Base-by-base conservation (phyloP, 2,329 filamentous ascomycete species). In the Aspergillus texensis region DNA sequence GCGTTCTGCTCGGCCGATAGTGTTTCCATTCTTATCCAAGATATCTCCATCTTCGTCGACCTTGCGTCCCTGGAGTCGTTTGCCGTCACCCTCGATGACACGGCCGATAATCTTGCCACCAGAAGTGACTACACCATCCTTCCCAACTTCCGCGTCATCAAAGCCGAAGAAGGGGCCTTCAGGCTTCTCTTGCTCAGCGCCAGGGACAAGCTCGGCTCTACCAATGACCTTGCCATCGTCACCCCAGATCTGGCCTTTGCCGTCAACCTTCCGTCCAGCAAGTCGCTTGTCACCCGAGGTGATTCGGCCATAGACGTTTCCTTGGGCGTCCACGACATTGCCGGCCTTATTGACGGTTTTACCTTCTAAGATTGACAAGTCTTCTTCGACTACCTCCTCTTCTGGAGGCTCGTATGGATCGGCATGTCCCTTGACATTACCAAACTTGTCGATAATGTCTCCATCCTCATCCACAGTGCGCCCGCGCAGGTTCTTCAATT, bases 391-490 rank as follows among this genome's bases (percentile, higher is more conserved):
- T 61, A 76, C 79, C 70, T 85, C 81, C 70, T 86, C 85, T 64
- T 80, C 72, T 1, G 77, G 77, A 28, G 82, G 79, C 64, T 85
- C 80, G 60, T 82, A 87, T 4, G 83, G 85, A 72, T 86, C 85
- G n/a, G 83, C 84, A 62, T 85, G 84, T 36, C 85, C 85, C 76
- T 86, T 86, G 68, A 85, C 81, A 64, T 86, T 87, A 62, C 86
- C 88, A 72, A 92, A 93, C 75, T 88, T 89, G 81, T 95, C 92
- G 61, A 91, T 83, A 36, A 96, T 88, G 62, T 95, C 92, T 43
- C 92, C 92, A 67, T 96, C 92, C 65, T 92, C 89, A 62, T 95
- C 92, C 21, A 95, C 92, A 10, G 83, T 72, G 54, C 91, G 89
- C 19, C 92, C 92, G 43, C 89, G 86, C 1, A 96, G 84, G 58